phyloP scores from a whole-genome alignment of 164 flowering plant genomes.

The Brasenia schreberi region DNA sequence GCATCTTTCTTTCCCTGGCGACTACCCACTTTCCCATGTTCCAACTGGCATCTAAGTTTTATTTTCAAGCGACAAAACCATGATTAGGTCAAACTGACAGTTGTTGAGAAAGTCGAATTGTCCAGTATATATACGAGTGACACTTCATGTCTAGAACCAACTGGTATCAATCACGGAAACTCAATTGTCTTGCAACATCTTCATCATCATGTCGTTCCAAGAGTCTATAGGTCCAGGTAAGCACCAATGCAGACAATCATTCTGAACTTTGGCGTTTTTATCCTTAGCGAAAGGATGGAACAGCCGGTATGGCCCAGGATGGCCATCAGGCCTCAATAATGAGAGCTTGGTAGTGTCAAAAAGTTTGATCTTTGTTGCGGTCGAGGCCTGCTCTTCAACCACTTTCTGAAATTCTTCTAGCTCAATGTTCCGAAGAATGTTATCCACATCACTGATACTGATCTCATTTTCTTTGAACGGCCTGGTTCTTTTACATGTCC shows the following conservation, averaged over 20 bases:
- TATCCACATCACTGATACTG: slow-evolving; percentile 29
- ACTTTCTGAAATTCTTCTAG: slow-evolving; percentile 50
- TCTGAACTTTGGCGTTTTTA: slow-evolving; percentile 31
- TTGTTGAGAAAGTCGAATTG: too few relatives aligned
- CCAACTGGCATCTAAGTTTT: too few relatives aligned
- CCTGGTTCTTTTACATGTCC: slow-evolving; percentile 42
- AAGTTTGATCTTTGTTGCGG: slow-evolving; percentile 43
- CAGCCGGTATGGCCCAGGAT: slow-evolving; percentile 72
- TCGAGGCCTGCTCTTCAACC: slow-evolving; percentile 16
- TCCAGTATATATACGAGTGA: too few relatives aligned
- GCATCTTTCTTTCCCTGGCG: too few relatives aligned
- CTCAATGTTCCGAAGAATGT: slow-evolving; percentile 37
- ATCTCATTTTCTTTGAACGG: slow-evolving; percentile 66
- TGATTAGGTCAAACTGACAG: too few relatives aligned
- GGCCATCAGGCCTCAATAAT: slow-evolving; percentile 75
- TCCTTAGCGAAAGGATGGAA: slow-evolving; percentile 54
- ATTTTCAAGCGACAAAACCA: too few relatives aligned
- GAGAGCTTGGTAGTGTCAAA: slow-evolving; percentile 48
- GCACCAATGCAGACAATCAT: slow-evolving; percentile 94
- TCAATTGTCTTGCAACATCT: slow-evolving; percentile 6
- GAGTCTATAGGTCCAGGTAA: slow-evolving; percentile 82
- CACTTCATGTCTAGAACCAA: too few relatives aligned
- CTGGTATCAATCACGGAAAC: neutral
- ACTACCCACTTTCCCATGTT: too few relatives aligned
- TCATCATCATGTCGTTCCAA: slow-evolving; percentile 73